Evolutionary conservation across 2,329 filamentous ascomycete species (phyloP), one percentile per base, ranked within the genome.

Genomic region (Hymenoscyphus scutula): DNA sequence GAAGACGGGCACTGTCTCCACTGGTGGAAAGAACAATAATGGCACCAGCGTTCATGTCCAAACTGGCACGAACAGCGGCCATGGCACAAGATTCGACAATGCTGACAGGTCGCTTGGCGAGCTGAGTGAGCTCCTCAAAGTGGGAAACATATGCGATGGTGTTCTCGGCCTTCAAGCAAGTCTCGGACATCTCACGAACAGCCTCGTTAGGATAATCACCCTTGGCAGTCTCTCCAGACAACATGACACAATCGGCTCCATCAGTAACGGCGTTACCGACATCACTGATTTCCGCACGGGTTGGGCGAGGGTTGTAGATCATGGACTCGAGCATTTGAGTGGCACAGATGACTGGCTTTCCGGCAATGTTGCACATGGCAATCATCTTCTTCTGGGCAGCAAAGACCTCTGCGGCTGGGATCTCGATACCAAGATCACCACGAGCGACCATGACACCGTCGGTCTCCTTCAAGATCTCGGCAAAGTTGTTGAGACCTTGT

Each of bases 311-410:
- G 84, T 99, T 99, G 86, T 97, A 97, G 79, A 97, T 99, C 95
- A 99, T 99, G 68, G 92, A 97, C 86, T 99, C 95, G 71, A 99
- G 87, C 95, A 99, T 99, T 84, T 99, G 95, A 48, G 95, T 99
- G 64, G 95, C 95, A 80, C 94, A 98, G 77, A 99, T 97, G 78
- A 94, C 93, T 71, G 95, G 95, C 86, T 99, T 99, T 80, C 95
- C 95, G 71, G 92, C 93, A 76, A 97, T 88, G 84, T 99, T 99
- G 88, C 95, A 99, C 89, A 98, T 98, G 80, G 95, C 93, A 79
- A 99, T 99, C 86, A 99, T 93, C 91, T 99, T 99, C 90, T 99
- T 99, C 85, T 99, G 95, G 62, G 95, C 95, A 71, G 96, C 92
- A 80, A 99, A 99, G 70, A 99, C 95, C 84, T 99, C 95, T 68